These are phyloP conservation scores for Aspergillus wentii DNA, from an alignment of 495 filamentous ascomycete genomes.

Conservation along the genomic window DNA sequence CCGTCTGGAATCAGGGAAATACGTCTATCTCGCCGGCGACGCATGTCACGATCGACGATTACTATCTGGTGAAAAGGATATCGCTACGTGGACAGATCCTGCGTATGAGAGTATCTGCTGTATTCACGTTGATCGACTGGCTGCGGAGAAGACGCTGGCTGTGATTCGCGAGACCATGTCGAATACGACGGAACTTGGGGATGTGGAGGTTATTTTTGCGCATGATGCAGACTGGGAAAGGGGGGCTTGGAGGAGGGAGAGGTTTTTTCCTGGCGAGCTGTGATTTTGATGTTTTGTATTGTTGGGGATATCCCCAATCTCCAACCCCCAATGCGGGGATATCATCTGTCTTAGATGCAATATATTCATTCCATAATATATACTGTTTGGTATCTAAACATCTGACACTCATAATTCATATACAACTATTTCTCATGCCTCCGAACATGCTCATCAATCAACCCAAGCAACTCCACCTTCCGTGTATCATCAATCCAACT, in stretches of 20 bases:
- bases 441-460: conserved; percentile 34
- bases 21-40: conserved; percentile 43
- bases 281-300: too few species aligned
- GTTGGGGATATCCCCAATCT: too few species aligned
- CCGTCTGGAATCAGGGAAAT: conserved; percentile 14
- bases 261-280: conserved; percentile 4
- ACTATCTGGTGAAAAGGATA: conserved; percentile 32
- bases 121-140: conserved; percentile 33
- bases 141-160: conserved; percentile 27
- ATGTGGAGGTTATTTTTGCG: conserved; percentile 40
- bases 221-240: conserved; percentile 38
- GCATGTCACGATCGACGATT: conserved; percentile 42
- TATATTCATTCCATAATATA: too few species aligned
- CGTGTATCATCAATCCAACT: conserved; percentile 50
- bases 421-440: too few species aligned
- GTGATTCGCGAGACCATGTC: conserved; percentile 23
- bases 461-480: conserved; percentile 31
- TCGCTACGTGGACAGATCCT: conserved; percentile 36
- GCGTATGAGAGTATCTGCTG: conserved; percentile 24
- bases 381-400: too few species aligned
- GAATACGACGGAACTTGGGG: not conserved
- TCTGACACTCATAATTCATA: too few species aligned
- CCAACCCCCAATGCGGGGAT: too few species aligned
- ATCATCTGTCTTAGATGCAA: too few species aligned
- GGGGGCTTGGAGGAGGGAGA: not conserved